Conservation (phyloP, 352 stramenopile genomes). For the Pythium oligandrum region DNA sequence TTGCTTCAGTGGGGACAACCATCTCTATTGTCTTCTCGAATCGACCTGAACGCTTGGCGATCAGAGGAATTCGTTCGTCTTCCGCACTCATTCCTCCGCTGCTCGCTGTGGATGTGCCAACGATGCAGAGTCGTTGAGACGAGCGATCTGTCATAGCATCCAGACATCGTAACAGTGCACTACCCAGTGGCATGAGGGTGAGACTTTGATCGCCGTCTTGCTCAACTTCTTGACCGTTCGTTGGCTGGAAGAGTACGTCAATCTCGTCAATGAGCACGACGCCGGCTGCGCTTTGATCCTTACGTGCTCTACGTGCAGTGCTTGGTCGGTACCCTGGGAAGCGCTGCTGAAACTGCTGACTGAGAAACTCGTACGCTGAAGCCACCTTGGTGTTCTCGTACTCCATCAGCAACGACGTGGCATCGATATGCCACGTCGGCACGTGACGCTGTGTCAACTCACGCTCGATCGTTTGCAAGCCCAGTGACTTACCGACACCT, state of each 20-base stretch:
- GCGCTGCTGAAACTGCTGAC: constrained; percentile 27
- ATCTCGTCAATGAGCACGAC: constrained; percentile 71
- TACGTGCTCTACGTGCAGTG: too few species aligned
- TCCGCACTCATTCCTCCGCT: constrained; percentile 11
- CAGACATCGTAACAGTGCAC: constrained; percentile 54
- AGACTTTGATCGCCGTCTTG: constrained; percentile 24
- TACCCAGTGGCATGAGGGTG: constrained; percentile 41
- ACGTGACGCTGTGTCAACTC: constrained; percentile 21
- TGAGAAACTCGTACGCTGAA: constrained; percentile 58
- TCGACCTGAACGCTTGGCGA: constrained; percentile 38
- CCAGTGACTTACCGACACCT: constrained; percentile 64
- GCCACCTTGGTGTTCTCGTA: constrained; percentile 34
- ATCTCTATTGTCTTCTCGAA: constrained; percentile 63
- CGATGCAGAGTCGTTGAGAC: constrained; percentile 31
- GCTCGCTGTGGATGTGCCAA: constrained; percentile 35
- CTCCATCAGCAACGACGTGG: constrained; percentile 56
- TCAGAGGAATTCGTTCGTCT: constrained; percentile 23
- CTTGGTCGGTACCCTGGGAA: constrained; percentile 16
- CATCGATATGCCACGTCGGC: constrained; percentile 23
- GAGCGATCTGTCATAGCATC: constrained; percentile 30
- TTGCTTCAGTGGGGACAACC: constrained; percentile 56
- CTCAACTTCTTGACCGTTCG: constrained; percentile 29
- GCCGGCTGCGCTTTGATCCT: constrained; percentile 13
- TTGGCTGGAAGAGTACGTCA: constrained; percentile 52
- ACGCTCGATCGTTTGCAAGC: constrained; percentile 22